A percentile compares a stretch with the other conserved stretches of the same genome.
phyloP scores from a whole-genome alignment of 2,329 filamentous ascomycete genomes.

The Dactylellina parvicollis region DNA sequence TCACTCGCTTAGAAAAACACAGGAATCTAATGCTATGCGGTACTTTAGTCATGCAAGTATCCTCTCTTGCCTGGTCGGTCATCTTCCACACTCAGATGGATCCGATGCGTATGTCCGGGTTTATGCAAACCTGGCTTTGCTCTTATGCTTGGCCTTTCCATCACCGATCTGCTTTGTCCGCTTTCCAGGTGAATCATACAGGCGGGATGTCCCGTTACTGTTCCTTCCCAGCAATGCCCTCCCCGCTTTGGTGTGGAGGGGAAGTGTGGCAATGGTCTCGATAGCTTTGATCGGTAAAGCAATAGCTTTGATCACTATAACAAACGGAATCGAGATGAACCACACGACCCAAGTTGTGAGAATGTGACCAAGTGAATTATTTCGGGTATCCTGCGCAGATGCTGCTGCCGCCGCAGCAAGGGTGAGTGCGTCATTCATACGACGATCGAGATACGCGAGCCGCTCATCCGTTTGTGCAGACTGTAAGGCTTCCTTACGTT shows the following conservation, averaged over 20 bases:
- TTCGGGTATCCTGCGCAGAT: constrained; percentile 46
- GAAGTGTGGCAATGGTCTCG: constrained; percentile 40
- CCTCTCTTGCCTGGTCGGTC: neutral
- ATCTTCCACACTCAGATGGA: neutral
- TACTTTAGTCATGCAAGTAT: neutral
- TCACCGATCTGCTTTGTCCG: constrained; percentile 43
- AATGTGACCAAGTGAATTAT: constrained; percentile 31
- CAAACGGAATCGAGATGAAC: constrained; percentile 44
- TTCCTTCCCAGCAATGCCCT: constrained; percentile 44
- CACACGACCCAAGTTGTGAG: constrained; percentile 43
- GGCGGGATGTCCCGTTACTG: constrained; percentile 35
- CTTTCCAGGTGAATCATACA: constrained; percentile 30
- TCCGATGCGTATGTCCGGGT: no score
- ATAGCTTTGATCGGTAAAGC: constrained; percentile 38
- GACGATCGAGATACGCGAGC: constrained; percentile 75
- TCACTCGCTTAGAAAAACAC: constrained; percentile 16
- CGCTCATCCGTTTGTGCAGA: constrained; percentile 79
- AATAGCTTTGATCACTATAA: constrained; percentile 46
- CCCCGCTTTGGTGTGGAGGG: constrained; percentile 37
- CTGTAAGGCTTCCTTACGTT: constrained; percentile 83
- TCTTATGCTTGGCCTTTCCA: constrained; percentile 44
- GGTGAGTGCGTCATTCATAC: constrained; percentile 79
- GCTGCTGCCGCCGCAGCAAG: constrained; percentile 76
- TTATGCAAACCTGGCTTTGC: constrained; percentile 46
- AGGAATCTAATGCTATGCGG: no score